Evolutionary conservation across 169 alveolate genomes (phyloP).

Genomic region (Eimeria maxima): DNA sequence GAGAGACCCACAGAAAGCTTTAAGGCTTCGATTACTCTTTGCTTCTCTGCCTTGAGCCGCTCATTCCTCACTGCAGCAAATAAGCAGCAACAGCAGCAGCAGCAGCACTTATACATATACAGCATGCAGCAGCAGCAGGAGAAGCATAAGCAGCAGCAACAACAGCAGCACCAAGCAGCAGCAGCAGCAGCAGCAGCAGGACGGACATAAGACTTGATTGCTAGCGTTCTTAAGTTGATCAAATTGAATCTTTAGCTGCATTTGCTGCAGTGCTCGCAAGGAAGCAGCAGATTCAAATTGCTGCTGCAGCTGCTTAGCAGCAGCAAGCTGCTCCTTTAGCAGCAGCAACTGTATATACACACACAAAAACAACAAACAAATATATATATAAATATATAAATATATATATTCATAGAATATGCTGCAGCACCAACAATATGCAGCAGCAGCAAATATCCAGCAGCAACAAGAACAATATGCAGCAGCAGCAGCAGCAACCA

Average conservation of each 20-base stretch:
- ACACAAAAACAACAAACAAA: not conserved
- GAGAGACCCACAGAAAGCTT: not conserved
- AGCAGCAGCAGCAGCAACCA: constrained; percentile 94
- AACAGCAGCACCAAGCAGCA: constrained; percentile 56
- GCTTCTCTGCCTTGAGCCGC: not conserved
- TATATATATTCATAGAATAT: constrained; percentile 89
- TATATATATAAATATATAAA: constrained; percentile 95
- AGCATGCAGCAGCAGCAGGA: not conserved
- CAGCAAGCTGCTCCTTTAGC: not conserved
- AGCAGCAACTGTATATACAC: not conserved
- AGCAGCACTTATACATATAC: not conserved
- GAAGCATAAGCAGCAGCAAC: constrained; percentile 30
- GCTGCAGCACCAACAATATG: no score
- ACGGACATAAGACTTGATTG: constrained; percentile 23
- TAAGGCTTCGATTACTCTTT: not conserved
- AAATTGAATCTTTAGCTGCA: not conserved
- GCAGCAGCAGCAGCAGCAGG: constrained; percentile 52
- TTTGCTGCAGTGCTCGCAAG: constrained; percentile 8
- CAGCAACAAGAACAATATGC: no score
- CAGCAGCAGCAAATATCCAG: no score
- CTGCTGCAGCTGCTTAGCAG: not conserved
- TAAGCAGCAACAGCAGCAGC: not conserved
- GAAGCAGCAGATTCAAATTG: constrained; percentile 17
- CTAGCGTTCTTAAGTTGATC: constrained; percentile 33
- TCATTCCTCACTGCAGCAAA: constrained; percentile 24